Conservation (phyloP, 768 basidiomycete genomes). For the Amanita rimosa region DNA sequence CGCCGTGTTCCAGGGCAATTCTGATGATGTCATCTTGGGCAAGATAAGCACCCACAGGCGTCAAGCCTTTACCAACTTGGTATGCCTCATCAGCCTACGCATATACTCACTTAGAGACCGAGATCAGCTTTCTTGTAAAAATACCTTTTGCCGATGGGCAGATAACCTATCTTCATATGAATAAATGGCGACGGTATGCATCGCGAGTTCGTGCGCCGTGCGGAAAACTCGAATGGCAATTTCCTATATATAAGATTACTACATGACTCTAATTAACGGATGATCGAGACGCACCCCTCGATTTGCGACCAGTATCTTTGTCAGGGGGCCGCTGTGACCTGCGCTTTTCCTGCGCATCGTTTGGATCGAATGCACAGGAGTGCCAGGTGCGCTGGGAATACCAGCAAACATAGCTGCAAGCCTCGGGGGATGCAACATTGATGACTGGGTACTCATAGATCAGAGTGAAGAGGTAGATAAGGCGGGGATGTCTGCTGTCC, state of each 20-base stretch:
- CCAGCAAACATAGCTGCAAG: constrained; percentile 61
- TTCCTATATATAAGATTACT: constrained; percentile 45
- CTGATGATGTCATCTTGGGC: constrained; percentile 96
- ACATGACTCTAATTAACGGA: constrained; percentile 2
- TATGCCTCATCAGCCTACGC: constrained; percentile 93
- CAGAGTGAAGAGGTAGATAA: constrained; percentile 7
- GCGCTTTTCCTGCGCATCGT: constrained; percentile 87
- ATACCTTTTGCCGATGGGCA: constrained; percentile 94
- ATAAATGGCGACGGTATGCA: constrained; percentile 99
- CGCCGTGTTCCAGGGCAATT: constrained; percentile 94
- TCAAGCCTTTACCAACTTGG: constrained; percentile 92
- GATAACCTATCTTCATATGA: constrained; percentile 94
- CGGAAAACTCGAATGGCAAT: constrained; percentile 98
- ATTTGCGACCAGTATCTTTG: constrained; percentile 89
- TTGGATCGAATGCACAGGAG: constrained; percentile 83
- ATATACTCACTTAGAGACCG: constrained; percentile 19
- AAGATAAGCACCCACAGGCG: constrained; percentile 94
- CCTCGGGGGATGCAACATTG: constrained; percentile 57
- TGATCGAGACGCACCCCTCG: constrained; percentile 54
- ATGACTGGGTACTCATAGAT: constrained; percentile 30
- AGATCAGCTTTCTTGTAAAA: constrained; percentile 6
- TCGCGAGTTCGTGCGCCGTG: constrained; percentile 95
- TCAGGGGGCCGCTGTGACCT: constrained; percentile 81
- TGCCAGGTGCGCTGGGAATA: constrained; percentile 71
- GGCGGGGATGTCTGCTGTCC: background rate